A percentile compares a stretch with the other conserved stretches of the same genome.
Conservation (phyloP, 192 early-diverging fungal species). For the Pilobolus umbonatus region DNA sequence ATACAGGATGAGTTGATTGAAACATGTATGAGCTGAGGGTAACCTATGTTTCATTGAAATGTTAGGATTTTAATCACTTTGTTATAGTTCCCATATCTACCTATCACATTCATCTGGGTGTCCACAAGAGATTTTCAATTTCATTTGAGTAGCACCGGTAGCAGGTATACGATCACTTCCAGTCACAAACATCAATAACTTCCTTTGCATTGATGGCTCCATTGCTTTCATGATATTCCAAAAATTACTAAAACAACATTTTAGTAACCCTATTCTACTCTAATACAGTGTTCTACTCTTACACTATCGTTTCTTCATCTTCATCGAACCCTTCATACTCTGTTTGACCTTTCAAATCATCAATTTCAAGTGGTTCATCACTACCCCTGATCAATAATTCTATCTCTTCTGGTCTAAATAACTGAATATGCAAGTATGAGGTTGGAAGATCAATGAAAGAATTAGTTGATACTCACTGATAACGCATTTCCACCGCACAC, state of each 20-base stretch:
- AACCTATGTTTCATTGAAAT: conserved; percentile 52
- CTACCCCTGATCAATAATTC: conserved; percentile 86
- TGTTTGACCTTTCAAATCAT: conserved; percentile 47
- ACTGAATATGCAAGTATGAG: conserved; percentile 8
- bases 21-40: conserved; percentile 92
- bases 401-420: conserved; percentile 91
- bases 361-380: conserved; percentile 57
- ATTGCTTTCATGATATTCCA: conserved; percentile 79
- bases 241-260: conserved; percentile 42
- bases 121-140: conserved; percentile 67
- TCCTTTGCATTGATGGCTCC: conserved; percentile 56
- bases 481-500: conserved; percentile 86
- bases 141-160: conserved; percentile 63
- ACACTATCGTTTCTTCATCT: conserved; percentile 47
- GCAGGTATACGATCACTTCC: conserved; percentile 90
- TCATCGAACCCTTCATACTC: conserved; percentile 61
- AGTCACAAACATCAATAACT: conserved; percentile 84
- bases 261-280: neutral
- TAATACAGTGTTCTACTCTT: conserved; percentile 15
- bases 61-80: too few relatives aligned
- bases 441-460: too few relatives aligned
- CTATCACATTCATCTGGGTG: conserved; percentile 41
- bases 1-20: conserved; percentile 85
- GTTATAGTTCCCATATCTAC: too few relatives aligned
- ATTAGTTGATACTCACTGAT: conserved; percentile 37